Conservation (phyloP, 306 rosid species). For the Inga oerstediana region DNA sequence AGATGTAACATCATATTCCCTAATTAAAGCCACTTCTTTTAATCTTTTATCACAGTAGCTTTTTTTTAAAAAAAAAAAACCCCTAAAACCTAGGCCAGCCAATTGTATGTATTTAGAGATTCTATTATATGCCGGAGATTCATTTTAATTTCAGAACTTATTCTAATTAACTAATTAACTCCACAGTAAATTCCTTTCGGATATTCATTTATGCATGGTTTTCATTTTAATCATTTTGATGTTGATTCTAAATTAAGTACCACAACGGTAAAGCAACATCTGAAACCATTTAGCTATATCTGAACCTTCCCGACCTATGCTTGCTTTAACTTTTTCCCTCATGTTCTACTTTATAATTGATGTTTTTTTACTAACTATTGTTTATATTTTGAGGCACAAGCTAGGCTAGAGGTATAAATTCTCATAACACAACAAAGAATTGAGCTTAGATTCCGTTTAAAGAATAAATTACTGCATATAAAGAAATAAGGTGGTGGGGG, state of each 20-base stretch:
- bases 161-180: background rate
- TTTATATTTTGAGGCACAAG: background rate
- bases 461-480: background rate
- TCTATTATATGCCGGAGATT: background rate
- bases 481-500: background rate
- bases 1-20: background rate
- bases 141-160: background rate
- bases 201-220: background rate
- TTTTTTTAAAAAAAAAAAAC: background rate
- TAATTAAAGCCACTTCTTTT: background rate
- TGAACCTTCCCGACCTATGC: background rate
- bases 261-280: background rate
- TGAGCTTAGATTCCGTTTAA: background rate
- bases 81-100: background rate
- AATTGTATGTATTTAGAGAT: background rate
- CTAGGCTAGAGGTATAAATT: background rate
- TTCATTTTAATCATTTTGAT: background rate
- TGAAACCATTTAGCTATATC: background rate
- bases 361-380: background rate
- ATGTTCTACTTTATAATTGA: background rate
- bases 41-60: background rate
- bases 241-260: background rate
- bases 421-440: background rate
- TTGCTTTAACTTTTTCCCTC: conserved; percentile 1
- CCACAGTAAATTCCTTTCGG: background rate